phyloP scores from a whole-genome alignment of 345 rosid genomes.

The Chamaenerion angustifolium region DNA sequence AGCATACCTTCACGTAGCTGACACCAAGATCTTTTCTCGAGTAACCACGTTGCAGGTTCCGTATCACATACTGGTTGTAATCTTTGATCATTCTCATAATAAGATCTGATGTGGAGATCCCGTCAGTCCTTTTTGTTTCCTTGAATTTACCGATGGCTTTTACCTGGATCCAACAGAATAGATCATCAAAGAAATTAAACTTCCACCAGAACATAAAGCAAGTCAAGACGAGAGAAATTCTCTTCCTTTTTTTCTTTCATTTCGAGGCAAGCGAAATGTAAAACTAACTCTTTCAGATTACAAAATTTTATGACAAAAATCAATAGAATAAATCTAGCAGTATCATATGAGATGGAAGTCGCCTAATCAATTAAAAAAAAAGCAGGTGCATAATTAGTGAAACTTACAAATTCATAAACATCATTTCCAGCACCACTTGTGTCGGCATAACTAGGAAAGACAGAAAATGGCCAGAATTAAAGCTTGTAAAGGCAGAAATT shows the following conservation, averaged over 20 bases:
- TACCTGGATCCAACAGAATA: slow-evolving; percentile 30
- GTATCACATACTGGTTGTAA: slow-evolving; percentile 85
- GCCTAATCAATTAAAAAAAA: background rate
- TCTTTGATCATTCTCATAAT: slow-evolving; percentile 90
- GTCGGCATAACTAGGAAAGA: slow-evolving; percentile 58
- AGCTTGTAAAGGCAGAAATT: no score
- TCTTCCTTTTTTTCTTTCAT: no score
- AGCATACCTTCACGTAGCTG: slow-evolving; percentile 71
- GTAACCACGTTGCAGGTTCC: slow-evolving; percentile 82
- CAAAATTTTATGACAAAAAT: no score
- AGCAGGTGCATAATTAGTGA: slow-evolving; percentile 2
- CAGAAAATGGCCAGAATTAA: no score
- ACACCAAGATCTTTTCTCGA: slow-evolving; percentile 88
- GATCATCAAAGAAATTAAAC: slow-evolving; percentile 6
- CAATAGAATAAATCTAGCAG: no score
- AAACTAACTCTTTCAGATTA: no score
- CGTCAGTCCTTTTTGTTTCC: slow-evolving; percentile 88
- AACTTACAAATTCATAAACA: slow-evolving; percentile 88
- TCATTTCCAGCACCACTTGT: slow-evolving; percentile 80
- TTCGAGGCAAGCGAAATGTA: no score
- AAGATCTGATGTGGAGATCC: slow-evolving; percentile 82
- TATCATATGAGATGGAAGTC: no score
- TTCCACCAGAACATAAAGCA: slow-evolving; percentile 7
- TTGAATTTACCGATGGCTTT: slow-evolving; percentile 72
- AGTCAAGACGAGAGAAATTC: background rate